Percentiles rank a stretch among this genome's conserved stretches.
phyloP scores from a whole-genome alignment of 2,329 filamentous ascomycete genomes.

The Scedosporium apiospermum region DNA sequence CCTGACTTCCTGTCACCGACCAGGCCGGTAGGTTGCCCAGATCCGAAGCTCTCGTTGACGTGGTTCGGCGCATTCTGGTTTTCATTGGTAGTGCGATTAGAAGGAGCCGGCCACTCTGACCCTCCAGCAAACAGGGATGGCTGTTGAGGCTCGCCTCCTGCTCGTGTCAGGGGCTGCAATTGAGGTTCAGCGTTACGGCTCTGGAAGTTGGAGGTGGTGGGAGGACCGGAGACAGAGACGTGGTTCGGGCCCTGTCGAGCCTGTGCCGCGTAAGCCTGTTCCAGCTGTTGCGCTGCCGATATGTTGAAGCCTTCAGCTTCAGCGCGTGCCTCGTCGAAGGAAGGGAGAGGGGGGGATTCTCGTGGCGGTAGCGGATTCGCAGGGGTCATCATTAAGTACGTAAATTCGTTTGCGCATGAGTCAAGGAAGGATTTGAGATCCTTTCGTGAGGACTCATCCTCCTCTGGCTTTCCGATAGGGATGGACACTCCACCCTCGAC shows the following conservation, averaged over 20 bases:
- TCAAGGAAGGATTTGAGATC: constrained; percentile 54
- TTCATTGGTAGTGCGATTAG: constrained; percentile 10
- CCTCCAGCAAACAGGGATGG: constrained; percentile 26
- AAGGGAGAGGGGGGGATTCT: constrained; percentile 48
- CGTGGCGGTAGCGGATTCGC: constrained; percentile 57
- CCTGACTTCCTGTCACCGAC: constrained; percentile 6
- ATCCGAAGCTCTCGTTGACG: background rate
- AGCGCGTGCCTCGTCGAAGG: constrained; percentile 46
- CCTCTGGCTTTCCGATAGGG: constrained; percentile 33
- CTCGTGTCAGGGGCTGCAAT: constrained; percentile 41
- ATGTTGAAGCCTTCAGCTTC: constrained; percentile 43
- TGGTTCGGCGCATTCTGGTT: constrained; percentile 1
- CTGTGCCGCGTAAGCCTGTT: constrained; percentile 36
- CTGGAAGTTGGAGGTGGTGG: constrained; percentile 18
- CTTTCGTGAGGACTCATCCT: constrained; percentile 40
- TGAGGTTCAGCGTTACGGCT: constrained; percentile 29
- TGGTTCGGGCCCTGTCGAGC: constrained; percentile 20
- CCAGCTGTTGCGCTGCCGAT: constrained; percentile 27
- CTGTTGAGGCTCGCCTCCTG: constrained; percentile 36
- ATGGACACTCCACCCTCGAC: constrained; percentile 6
- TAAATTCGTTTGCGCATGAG: constrained; percentile 56
- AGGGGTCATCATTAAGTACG: constrained; percentile 58
- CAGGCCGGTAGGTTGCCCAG: background rate
- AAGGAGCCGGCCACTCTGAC: constrained; percentile 22
- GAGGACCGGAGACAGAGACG: constrained; percentile 21